phyloP scores from a whole-genome alignment of 2,329 filamentous ascomycete species.

The Fusarium sp. region DNA sequence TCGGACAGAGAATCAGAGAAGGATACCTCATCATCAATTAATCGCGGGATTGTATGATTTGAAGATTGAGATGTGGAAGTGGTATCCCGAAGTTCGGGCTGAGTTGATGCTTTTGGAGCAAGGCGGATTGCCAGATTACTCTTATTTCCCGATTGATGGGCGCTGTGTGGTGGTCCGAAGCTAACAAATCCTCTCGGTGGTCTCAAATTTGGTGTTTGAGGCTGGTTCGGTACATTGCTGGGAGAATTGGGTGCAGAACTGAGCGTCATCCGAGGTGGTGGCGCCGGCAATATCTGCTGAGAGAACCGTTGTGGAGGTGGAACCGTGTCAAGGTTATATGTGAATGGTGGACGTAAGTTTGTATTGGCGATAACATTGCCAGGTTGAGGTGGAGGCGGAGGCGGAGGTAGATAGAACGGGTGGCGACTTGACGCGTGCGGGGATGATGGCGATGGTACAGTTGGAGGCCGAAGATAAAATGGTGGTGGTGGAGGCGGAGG shows the following conservation, averaged over 20 bases:
- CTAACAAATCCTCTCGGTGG: slow-evolving; percentile 6
- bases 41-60: slow-evolving; percentile 41
- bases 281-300: slow-evolving; percentile 8
- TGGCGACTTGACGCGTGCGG: slow-evolving; percentile 1
- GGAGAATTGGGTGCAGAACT: background rate
- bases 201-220: background rate
- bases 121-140: background rate
- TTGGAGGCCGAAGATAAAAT: slow-evolving; percentile 18
- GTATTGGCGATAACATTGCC: slow-evolving; percentile 6
- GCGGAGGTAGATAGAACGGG: slow-evolving; percentile 10
- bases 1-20: slow-evolving; percentile 44
- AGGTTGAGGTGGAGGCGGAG: slow-evolving; percentile 32
- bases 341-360: slow-evolving; percentile 25
- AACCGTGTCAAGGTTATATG: slow-evolving; percentile 12
- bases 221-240: background rate
- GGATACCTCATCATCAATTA: slow-evolving; percentile 33
- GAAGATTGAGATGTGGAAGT: slow-evolving; percentile 37
- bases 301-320: slow-evolving; percentile 7
- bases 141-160: background rate
- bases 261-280: slow-evolving; percentile 6
- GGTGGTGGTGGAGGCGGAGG: background rate
- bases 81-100: slow-evolving; percentile 4
- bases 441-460: slow-evolving; percentile 8
- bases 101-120: background rate
- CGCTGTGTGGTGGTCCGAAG: slow-evolving; percentile 2